Evolutionary conservation across 73 alveolate species (phyloP).

Genomic region (Blepharisma japonicum): DNA sequence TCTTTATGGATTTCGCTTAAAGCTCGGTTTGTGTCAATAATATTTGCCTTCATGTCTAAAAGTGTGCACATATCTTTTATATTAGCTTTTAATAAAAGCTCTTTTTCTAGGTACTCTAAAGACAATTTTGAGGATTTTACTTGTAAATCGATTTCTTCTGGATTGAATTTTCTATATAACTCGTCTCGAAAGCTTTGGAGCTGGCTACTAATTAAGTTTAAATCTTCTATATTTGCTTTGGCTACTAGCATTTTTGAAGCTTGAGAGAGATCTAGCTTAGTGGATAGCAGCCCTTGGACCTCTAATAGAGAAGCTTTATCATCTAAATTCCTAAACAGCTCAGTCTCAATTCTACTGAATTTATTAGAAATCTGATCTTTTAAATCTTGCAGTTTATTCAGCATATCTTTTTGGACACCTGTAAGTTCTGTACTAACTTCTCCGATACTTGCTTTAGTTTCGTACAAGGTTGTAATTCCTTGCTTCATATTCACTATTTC

Average conservation of each 20-base stretch:
- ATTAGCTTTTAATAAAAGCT: constrained; percentile 79
- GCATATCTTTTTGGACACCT: no score
- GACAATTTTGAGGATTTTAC: not conserved
- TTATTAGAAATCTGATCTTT: no score
- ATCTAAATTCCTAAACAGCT: not conserved
- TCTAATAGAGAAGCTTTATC: not conserved
- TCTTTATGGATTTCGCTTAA: constrained; percentile 75
- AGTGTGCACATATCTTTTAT: constrained; percentile 67
- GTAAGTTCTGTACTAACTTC: not conserved
- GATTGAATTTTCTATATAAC: no score
- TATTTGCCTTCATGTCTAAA: constrained; percentile 63
- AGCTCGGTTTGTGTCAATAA: constrained; percentile 78
- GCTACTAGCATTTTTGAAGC: no score
- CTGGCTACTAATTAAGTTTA: no score
- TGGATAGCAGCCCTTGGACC: not conserved
- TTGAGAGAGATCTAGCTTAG: not conserved
- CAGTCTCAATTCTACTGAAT: not conserved
- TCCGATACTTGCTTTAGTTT: not conserved
- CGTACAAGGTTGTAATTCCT: not conserved
- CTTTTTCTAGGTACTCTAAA: constrained; percentile 74
- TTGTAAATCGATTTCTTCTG: constrained; percentile 16
- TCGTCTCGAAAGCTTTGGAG: no score
- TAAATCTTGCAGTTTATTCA: no score
- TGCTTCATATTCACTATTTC: not conserved
- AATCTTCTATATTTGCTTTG: no score